Percentiles rank a stretch among this genome's conserved stretches.
phyloP scores from a whole-genome alignment of 2,329 filamentous ascomycete genomes.

The Aspergillus eucalypticola region DNA sequence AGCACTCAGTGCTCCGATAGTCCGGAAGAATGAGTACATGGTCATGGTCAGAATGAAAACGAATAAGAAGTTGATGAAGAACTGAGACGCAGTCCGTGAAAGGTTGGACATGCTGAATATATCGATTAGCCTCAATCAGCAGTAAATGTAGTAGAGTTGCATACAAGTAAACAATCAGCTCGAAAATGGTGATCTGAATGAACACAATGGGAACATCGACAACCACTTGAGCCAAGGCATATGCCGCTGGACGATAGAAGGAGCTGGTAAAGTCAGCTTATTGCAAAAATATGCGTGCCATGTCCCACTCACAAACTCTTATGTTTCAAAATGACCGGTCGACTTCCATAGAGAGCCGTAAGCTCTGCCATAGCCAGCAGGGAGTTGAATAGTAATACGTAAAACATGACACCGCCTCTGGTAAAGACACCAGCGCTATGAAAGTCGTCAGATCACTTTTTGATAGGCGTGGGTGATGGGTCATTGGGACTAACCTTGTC shows the following conservation, averaged over 20 bases:
- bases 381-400: slow-evolving; percentile 64
- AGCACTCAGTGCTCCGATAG: slow-evolving; percentile 50
- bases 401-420: slow-evolving; percentile 63
- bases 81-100: slow-evolving; percentile 58
- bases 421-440: slow-evolving; percentile 57
- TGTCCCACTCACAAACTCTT: slow-evolving; percentile 58
- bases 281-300: too few species aligned
- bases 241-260: slow-evolving; percentile 65
- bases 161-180: slow-evolving; percentile 61
- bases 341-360: slow-evolving; percentile 60
- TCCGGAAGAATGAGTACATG: slow-evolving; percentile 57
- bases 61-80: slow-evolving; percentile 61
- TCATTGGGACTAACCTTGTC: slow-evolving; percentile 38
- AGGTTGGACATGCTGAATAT: slow-evolving; percentile 54
- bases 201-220: slow-evolving; percentile 60
- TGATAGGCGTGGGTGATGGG: background rate
- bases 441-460: background rate
- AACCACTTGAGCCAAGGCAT: slow-evolving; percentile 59
- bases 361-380: slow-evolving; percentile 63
- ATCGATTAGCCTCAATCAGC: slow-evolving; percentile 8
- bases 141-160: slow-evolving; percentile 4
- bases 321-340: slow-evolving; percentile 69
- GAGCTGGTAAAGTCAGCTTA: slow-evolving; percentile 42
- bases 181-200: slow-evolving; percentile 60
- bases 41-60: slow-evolving; percentile 56